phyloP scores from a whole-genome alignment of 768 basidiomycete species.

The Lentinula raphanica region DNA sequence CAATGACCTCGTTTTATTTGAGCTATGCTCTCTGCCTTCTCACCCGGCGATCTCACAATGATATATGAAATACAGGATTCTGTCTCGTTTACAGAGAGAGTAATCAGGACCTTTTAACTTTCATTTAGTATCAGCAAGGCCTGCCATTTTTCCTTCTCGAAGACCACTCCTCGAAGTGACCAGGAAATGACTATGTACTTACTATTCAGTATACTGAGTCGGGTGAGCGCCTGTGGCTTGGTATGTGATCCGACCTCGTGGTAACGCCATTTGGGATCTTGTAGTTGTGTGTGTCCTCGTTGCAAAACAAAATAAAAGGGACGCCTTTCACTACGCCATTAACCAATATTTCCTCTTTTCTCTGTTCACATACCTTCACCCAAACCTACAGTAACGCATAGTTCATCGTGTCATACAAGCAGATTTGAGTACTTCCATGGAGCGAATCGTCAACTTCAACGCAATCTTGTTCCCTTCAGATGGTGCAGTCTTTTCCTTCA shows the following conservation, averaged over 20 bases:
- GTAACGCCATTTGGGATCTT: not conserved
- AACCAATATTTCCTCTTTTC: not conserved
- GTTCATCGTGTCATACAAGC: not conserved
- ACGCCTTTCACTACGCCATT: not conserved
- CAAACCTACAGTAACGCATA: not conserved
- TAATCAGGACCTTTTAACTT: not conserved
- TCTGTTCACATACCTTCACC: not conserved
- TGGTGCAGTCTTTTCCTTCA: conserved; percentile 23
- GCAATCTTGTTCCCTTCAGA: conserved; percentile 78
- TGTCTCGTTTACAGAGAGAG: not conserved
- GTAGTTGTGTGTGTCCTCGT: not conserved
- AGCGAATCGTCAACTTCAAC: conserved; percentile 56
- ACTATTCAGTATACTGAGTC: not conserved
- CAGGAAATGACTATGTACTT: not conserved
- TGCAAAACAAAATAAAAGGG: conserved; percentile 1
- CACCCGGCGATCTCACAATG: not conserved
- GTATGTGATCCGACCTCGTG: not conserved
- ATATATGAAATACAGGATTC: not conserved
- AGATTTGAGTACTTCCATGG: conserved; percentile 54
- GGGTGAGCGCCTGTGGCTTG: not conserved
- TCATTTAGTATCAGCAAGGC: not conserved
- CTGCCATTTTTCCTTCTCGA: not conserved
- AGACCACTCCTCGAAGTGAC: not conserved
- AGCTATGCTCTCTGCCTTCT: not conserved
- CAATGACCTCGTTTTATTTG: not conserved